These are phyloP conservation scores for Mrakia hoshinonis DNA, from an alignment of 768 basidiomycete species.

Conservation along the genomic window DNA sequence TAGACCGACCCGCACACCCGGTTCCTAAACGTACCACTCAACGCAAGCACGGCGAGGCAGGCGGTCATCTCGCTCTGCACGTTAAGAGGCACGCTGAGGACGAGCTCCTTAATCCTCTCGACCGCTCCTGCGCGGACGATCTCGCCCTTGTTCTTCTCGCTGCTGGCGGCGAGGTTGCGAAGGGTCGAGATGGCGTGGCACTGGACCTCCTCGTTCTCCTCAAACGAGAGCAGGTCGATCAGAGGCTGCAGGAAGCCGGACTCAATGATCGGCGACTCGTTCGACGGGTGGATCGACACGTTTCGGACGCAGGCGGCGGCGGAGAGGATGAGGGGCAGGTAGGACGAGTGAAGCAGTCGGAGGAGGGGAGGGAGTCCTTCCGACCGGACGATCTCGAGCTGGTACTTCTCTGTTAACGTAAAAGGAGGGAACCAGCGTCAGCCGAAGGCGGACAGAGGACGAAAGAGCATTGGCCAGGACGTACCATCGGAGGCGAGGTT, in stretches of 20 bases:
- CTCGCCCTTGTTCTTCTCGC: conserved; percentile 95
- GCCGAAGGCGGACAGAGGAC: background rate
- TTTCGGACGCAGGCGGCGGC: conserved; percentile 98
- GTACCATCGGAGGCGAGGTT: conserved; percentile 95
- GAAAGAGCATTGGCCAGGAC: conserved; percentile 30
- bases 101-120: conserved; percentile 91
- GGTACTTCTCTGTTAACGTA: conserved; percentile 76
- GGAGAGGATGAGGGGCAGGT: conserved; percentile 93
- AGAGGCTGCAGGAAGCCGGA: conserved; percentile 92
- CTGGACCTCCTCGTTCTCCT: conserved; percentile 99
- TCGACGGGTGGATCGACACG: conserved; percentile 95
- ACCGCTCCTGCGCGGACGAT: conserved; percentile 97
- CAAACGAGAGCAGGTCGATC: conserved; percentile 91
- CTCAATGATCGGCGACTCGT: conserved; percentile 98
- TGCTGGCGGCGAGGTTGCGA: conserved; percentile 89
- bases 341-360: conserved; percentile 89
- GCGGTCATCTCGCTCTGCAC: conserved; percentile 99
- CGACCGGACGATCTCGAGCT: conserved; percentile 93
- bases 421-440: background rate
- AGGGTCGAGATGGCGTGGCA: conserved; percentile 98
- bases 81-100: conserved; percentile 85
- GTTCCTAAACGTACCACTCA: conserved; percentile 62
- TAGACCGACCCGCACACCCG: background rate
- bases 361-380: conserved; percentile 86
- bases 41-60: conserved; percentile 87